Base-by-base conservation (phyloP, 345 rosid genomes). In the Boechera stricta region DNA sequence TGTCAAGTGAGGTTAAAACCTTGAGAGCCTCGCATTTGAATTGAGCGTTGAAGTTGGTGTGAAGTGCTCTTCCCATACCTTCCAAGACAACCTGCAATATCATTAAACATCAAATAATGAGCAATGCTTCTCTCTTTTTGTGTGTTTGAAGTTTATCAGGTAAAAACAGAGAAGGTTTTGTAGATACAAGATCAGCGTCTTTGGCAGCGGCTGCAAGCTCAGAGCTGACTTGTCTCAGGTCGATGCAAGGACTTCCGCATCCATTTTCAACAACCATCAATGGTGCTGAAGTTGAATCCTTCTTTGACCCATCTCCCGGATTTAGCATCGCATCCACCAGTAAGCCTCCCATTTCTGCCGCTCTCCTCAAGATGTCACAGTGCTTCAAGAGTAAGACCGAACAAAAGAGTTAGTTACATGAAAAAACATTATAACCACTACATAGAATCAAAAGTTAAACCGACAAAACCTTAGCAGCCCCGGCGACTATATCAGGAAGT, bases 211-310 rank as follows among this genome's bases (percentile, higher is more conserved):
- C 98, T 51, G 99, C 98, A 67, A 95, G 94, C 88, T 95, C 98
- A 6, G 96, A 92, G 91, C 99, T 95, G 88, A 95, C 99, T 83
- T 95, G 98, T 82, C 98, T 84, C 42, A 95, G 83, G 80, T 95
- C 99, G 5, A 95, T 92, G 84, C 99, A 95, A 54, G 99, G 99
- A 82, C 99, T 92, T 60, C 99, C 99, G 16, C 98, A 95, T 15
- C 99, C 99, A 76, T 95, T 95, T 85, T 92, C 99, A 38, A 95
- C 99, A 74, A 92, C 99, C 99, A 87, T 95, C 83, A 95, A 77
- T 53, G 99, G 93, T 64, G 86, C 93, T n/a, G 92, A 90, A 57
- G 90, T 45, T 29, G 86, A 77, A 54, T 75, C 83, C 77, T 87
- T 91, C 85, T 86, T 92, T 42, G 87, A 85, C 57, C 85, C 86